Conservation (phyloP, 2,329 filamentous ascomycete genomes). For the Pyrenophora tritici-repentis region DNA sequence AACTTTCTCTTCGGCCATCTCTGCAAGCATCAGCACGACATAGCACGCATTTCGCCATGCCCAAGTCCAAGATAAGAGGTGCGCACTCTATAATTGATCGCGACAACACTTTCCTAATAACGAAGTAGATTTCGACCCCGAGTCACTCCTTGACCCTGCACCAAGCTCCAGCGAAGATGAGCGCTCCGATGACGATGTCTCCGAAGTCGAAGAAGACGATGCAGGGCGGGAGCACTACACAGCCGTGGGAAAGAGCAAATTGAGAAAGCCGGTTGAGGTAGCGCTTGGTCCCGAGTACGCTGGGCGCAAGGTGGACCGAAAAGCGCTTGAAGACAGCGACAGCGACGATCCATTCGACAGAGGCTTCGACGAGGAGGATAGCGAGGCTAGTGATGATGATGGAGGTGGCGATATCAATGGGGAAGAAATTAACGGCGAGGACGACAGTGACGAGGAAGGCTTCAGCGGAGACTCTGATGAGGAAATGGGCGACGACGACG, state of each 20-base stretch:
- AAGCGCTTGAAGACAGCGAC: conserved; percentile 61
- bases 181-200: conserved; percentile 55
- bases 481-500: conserved; percentile 32
- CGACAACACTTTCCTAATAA: not conserved
- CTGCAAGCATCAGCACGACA: conserved; percentile 3
- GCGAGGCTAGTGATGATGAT: conserved; percentile 48
- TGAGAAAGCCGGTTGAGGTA: conserved; percentile 72
- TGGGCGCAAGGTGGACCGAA: conserved; percentile 74
- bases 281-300: conserved; percentile 79
- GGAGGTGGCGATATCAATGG: conserved; percentile 24
- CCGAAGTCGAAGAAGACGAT: conserved; percentile 51
- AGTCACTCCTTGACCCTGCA: conserved; percentile 65
- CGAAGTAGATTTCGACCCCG: conserved; percentile 75
- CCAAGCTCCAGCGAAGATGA: conserved; percentile 63
- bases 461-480: conserved; percentile 51
- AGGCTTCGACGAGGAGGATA: conserved; percentile 50
- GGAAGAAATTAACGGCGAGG: conserved; percentile 5
- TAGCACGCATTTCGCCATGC: conserved; percentile 25
- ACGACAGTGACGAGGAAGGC: conserved; percentile 37
- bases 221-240: conserved; percentile 86
- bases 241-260: conserved; percentile 80
- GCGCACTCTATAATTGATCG: not conserved
- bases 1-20: conserved; percentile 18
- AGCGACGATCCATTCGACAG: conserved; percentile 57
- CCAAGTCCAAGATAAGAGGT: conserved; percentile 42